Conservation (phyloP, 441 rosid genomes). For the Pelargonium australe region DNA sequence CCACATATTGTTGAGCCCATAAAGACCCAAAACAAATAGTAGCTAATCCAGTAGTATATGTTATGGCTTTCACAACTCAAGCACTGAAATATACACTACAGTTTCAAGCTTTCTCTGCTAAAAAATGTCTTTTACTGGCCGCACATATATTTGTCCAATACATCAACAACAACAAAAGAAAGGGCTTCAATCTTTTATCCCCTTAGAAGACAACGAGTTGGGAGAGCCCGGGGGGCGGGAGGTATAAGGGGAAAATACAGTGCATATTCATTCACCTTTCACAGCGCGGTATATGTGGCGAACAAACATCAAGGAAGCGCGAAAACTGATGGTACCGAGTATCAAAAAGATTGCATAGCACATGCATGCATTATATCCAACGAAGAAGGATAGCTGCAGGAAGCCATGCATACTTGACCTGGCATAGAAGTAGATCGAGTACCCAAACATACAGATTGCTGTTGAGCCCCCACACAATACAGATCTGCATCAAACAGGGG, state of each 20-base stretch:
- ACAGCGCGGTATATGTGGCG: constrained; percentile 50
- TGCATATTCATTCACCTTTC: constrained; percentile 49
- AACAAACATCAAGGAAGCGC: constrained; percentile 55
- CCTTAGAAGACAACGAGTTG: not conserved
- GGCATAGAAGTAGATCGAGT: constrained; percentile 52
- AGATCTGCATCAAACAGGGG: constrained; percentile 46
- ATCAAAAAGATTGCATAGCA: constrained; percentile 78
- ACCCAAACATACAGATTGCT: constrained; percentile 63
- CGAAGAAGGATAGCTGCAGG: constrained; percentile 59
- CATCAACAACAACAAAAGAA: too few relatives aligned
- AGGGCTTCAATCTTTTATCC: not conserved
- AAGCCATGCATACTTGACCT: constrained; percentile 64
- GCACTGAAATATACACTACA: too few relatives aligned
- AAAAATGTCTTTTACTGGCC: too few relatives aligned
- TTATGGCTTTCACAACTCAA: too few relatives aligned
- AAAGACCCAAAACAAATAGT: too few relatives aligned
- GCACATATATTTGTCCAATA: too few relatives aligned
- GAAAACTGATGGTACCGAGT: constrained; percentile 53
- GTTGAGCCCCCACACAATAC: constrained; percentile 55
- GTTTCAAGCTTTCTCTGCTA: too few relatives aligned
- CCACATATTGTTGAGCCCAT: too few relatives aligned
- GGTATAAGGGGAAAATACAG: not conserved
- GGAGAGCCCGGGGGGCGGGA: not conserved
- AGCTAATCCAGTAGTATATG: too few relatives aligned
- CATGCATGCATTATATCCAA: constrained; percentile 63